A percentile compares a stretch with the other conserved stretches of the same genome.
Evolutionary conservation across 257 asterid species (phyloP).

Genomic region (Solanum piurae): DNA sequence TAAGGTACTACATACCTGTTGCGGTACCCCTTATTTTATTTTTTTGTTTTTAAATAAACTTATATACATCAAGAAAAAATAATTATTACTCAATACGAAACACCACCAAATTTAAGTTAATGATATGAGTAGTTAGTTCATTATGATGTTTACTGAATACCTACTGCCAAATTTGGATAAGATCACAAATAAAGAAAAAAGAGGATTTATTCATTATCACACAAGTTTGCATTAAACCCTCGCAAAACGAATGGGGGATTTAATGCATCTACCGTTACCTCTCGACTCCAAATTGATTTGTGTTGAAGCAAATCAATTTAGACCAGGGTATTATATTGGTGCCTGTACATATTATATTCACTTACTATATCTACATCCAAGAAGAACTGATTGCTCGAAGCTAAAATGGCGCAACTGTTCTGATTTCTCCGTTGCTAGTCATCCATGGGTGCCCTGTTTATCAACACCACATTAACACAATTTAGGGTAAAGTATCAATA

Average conservation of each 20-base stretch:
- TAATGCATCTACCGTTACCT: background rate
- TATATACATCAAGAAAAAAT: background rate
- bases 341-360: background rate
- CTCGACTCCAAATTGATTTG: background rate
- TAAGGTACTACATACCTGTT: background rate
- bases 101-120: background rate
- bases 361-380: background rate
- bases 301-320: background rate
- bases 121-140: background rate
- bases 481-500: background rate
- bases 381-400: background rate
- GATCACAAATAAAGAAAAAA: background rate
- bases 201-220: background rate
- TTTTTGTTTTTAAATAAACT: too few relatives aligned
- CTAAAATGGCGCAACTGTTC: background rate
- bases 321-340: background rate
- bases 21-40: background rate
- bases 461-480: background rate
- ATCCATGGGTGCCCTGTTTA: conserved; percentile 11
- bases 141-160: background rate
- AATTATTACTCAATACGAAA: background rate
- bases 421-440: conserved; percentile 3
- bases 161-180: background rate
- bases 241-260: background rate
- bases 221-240: background rate